A percentile compares a stretch with the other conserved stretches of the same genome.
phyloP scores from a whole-genome alignment of 345 rosid genomes.

The Carallia pectinifolia region DNA sequence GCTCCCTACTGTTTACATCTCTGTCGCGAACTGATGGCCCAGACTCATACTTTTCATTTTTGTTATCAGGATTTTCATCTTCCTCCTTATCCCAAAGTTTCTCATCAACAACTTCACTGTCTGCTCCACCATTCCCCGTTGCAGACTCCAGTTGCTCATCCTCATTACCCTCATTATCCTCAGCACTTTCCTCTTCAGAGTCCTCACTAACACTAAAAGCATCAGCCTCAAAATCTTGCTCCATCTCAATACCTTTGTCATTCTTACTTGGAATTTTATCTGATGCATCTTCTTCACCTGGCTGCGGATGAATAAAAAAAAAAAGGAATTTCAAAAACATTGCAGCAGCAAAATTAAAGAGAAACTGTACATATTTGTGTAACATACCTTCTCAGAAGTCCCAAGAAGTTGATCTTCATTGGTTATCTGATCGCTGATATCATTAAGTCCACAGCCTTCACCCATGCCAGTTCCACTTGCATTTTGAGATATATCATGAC shows the following conservation, averaged over 20 bases:
- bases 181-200: slow-evolving; percentile 61
- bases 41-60: slow-evolving; percentile 72
- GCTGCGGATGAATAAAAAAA: slow-evolving; percentile 37
- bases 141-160: slow-evolving; percentile 71
- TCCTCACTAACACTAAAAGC: slow-evolving; percentile 71
- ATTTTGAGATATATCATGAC: slow-evolving; percentile 41
- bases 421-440: slow-evolving; percentile 84
- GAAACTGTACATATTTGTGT: background rate
- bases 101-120: slow-evolving; percentile 67
- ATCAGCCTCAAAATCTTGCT: slow-evolving; percentile 70
- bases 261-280: slow-evolving; percentile 54
- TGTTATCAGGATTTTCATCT: slow-evolving; percentile 46
- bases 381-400: slow-evolving; percentile 57
- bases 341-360: background rate
- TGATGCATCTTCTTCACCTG: slow-evolving; percentile 56
- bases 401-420: slow-evolving; percentile 90
- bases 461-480: slow-evolving; percentile 94
- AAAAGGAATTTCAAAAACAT: background rate
- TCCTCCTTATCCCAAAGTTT: slow-evolving; percentile 68
- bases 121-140: slow-evolving; percentile 73
- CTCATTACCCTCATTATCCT: slow-evolving; percentile 33
- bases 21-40: slow-evolving; percentile 64
- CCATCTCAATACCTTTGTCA: slow-evolving; percentile 92
- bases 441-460: slow-evolving; percentile 74
- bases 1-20: slow-evolving; percentile 58